Base-by-base conservation (phyloP, 805 yeast species). In the Metschnikowia dekortorum region DNA sequence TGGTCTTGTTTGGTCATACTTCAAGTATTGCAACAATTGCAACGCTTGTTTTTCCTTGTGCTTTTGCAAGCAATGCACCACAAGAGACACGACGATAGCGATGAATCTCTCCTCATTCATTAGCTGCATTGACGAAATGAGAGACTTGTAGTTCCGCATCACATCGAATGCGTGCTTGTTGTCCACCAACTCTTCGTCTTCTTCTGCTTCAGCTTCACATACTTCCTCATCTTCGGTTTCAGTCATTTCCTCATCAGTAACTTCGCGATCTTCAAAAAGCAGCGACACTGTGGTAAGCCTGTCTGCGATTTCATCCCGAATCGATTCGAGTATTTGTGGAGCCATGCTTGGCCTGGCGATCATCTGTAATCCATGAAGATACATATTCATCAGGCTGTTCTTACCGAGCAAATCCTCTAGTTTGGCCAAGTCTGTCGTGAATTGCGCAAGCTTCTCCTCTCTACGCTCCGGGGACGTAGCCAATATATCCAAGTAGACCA, bases 91-190 rank as follows among this genome's bases (percentile, higher is more conserved):
- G 1, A 62, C 54, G 42, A 71, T 56, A 0, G 68, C 62, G n/a
- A 68, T 61, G 41, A 63, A 67, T 48, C 70, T 68, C 42, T 71
- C 75, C 39, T 66, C 68, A 14, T 54, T 58, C 16, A 72, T 57
- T 37, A 73, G 57, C 51, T 67, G 66, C 44, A 72, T 58, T 5
- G 73, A 61, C 14, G 58, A 44, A 5, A 71, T 61, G 26, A 70
- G 57, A 7, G 65, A 53, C 49, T 58, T 62, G 43, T 62, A 58
- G 8, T 51, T 31, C 13, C n/a, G 39, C 16, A 55, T 40, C n/a
- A 36, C 47, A 9, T 41, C 46, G 13, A 49, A 44, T 8, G 42
- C 8, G 10, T 28, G 32, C 8, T 36, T 37, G 18, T 29, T 16
- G 11, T 36, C 31, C 8, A 14, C 16, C 16, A 8, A 31, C 6